Percentiles rank a stretch among this genome's conserved stretches.
phyloP scores from a whole-genome alignment of 768 basidiomycete genomes.

The Tylopilus felleus region DNA sequence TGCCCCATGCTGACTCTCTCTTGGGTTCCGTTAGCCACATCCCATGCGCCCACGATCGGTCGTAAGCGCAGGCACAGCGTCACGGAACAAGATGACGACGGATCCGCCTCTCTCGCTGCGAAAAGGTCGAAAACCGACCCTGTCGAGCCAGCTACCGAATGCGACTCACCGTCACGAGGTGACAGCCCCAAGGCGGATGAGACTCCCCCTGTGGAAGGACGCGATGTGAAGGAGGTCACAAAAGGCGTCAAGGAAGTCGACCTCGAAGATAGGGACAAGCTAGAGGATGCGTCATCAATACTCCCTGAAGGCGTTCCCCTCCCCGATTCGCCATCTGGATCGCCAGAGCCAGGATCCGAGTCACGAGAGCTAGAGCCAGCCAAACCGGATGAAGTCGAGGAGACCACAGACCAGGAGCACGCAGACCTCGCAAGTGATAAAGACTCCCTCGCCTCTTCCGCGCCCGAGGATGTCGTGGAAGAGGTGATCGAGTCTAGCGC shows the following conservation, averaged over 20 bases:
- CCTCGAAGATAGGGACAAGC: constrained; percentile 40
- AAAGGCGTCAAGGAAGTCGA: constrained; percentile 68
- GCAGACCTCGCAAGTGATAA: constrained; percentile 8
- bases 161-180: constrained; percentile 20
- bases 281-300: constrained; percentile 11
- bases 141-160: constrained; percentile 29
- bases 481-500: constrained; percentile 1
- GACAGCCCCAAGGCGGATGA: constrained; percentile 6
- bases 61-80: constrained; percentile 62
- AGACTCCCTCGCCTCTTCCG: constrained; percentile 27
- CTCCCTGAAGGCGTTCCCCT: constrained; percentile 36
- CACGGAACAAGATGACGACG: constrained; percentile 39
- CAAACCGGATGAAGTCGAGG: constrained; percentile 5
- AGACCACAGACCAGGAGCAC: constrained; percentile 8
- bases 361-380: constrained; percentile 5
- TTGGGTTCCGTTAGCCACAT: constrained; percentile 50
- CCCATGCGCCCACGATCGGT: constrained; percentile 66
- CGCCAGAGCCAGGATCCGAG: constrained; percentile 17
- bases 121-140: constrained; percentile 34
- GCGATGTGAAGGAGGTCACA: constrained; percentile 68
- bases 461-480: constrained; percentile 1
- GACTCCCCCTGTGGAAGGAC: constrained; percentile 29
- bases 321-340: constrained; percentile 36
- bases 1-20: constrained; percentile 11
- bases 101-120: constrained; percentile 20